Percentiles rank a stretch among this genome's conserved stretches.
These are phyloP conservation scores for Hypholoma fasciculare DNA, from an alignment of 768 basidiomycete species.

Conservation along the genomic window DNA sequence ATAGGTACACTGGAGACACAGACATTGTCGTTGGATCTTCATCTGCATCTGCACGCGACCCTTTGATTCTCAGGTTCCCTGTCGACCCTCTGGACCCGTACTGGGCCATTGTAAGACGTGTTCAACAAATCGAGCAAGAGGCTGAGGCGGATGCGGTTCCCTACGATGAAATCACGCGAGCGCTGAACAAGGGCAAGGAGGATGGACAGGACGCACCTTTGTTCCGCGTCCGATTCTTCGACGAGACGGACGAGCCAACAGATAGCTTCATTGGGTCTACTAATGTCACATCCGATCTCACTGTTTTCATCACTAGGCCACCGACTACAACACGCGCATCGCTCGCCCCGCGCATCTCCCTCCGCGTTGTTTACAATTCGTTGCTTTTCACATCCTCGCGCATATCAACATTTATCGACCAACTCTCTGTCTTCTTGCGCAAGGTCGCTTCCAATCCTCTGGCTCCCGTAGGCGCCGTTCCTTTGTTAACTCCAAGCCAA, in stretches of 20 bases:
- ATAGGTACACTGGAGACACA: conserved; percentile 94
- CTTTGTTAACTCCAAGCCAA: conserved; percentile 76
- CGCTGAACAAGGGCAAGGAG: conserved; percentile 65
- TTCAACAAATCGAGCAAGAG: conserved; percentile 82
- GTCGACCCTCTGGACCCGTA: conserved; percentile 86
- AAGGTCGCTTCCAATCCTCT: conserved; percentile 69
- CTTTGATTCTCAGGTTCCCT: conserved; percentile 81
- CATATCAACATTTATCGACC: conserved; percentile 79
- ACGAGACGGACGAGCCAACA: conserved; percentile 77
- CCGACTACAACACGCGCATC: conserved; percentile 67
- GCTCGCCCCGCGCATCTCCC: conserved; percentile 71
- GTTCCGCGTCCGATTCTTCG: conserved; percentile 96
- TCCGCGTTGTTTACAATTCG: conserved; percentile 92
- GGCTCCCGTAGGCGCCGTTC: conserved; percentile 73
- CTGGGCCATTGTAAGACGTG: conserved; percentile 83
- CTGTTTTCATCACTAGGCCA: conserved; percentile 81
- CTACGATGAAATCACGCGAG: conserved; percentile 73
- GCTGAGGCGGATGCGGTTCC: conserved; percentile 82
- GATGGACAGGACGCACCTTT: conserved; percentile 64
- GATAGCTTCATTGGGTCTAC: conserved; percentile 80
- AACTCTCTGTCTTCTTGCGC: conserved; percentile 77
- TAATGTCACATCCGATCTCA: conserved; percentile 87
- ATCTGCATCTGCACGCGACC: conserved; percentile 70
- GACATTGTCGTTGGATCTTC: conserved; percentile 92
- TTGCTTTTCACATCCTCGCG: conserved; percentile 83